Conservation (phyloP, 2,329 filamentous ascomycete genomes). For the Fusarium concolor region DNA sequence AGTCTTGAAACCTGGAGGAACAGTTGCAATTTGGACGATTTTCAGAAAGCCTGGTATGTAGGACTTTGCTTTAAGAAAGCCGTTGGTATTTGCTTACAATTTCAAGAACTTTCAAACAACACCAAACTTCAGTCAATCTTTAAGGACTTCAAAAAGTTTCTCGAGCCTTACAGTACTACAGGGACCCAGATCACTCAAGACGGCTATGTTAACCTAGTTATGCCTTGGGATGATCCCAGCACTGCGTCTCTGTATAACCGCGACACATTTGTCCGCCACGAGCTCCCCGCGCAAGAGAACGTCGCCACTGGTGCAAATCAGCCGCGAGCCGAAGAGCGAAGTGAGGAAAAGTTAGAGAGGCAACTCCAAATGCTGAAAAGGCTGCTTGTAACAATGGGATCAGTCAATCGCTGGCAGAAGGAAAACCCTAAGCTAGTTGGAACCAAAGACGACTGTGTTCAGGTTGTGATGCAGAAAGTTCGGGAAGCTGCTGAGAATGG, state of each 20-base stretch:
- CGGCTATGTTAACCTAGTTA: constrained; percentile 3
- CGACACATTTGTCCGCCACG: neutral
- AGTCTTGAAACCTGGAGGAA: constrained; percentile 2
- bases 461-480: neutral
- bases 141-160: neutral
- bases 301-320: neutral
- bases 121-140: neutral
- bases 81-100: neutral
- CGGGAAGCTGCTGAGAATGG: neutral
- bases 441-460: neutral
- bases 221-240: constrained; percentile 7
- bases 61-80: fast-evolving
- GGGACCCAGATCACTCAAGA: neutral
- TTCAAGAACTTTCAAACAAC: neutral
- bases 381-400: neutral
- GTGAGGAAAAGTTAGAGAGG: no score
- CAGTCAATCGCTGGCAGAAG: constrained; percentile 6
- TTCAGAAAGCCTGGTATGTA: neutral
- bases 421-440: neutral
- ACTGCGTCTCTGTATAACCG: neutral
- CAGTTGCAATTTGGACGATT: constrained; percentile 6
- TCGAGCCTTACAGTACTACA: neutral
- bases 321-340: no score
- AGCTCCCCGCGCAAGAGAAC: neutral
- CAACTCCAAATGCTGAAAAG: neutral